A percentile compares a stretch with the other conserved stretches of the same genome.
Evolutionary conservation across 108 stramenopile genomes (phyloP).

Genomic region (Seminavis robusta): DNA sequence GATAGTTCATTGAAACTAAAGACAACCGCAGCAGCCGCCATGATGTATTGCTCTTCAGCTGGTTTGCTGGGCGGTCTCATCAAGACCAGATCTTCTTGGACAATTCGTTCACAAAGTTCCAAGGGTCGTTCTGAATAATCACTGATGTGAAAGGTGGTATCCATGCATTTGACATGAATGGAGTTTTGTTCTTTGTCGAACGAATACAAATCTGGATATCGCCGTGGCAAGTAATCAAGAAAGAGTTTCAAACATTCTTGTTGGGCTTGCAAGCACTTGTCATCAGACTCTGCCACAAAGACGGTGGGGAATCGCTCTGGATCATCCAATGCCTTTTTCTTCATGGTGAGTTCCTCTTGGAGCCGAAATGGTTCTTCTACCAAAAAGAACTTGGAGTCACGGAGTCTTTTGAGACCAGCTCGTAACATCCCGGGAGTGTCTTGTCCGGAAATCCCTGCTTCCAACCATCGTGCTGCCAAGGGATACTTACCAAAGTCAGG

Average conservation of each 20-base stretch:
- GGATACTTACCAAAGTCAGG: neutral
- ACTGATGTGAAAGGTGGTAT: neutral
- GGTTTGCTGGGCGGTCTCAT: neutral
- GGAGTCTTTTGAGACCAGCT: constrained; percentile 1
- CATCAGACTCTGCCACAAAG: neutral
- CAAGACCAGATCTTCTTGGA: constrained; percentile 8
- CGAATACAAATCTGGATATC: constrained; percentile 10
- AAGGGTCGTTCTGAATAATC: neutral
- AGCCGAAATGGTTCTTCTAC: constrained; percentile 3
- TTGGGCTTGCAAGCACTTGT: constrained; percentile 1
- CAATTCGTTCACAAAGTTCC: constrained; percentile 4
- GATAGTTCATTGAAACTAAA: constrained; percentile 4
- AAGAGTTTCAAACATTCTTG: constrained; percentile 5
- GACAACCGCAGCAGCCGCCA: constrained; percentile 12
- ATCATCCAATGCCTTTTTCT: neutral
- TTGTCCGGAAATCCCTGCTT: constrained; percentile 9
- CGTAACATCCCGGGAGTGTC: constrained; percentile 8
- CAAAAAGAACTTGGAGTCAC: constrained; percentile 4
- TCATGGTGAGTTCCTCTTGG: constrained; percentile 1
- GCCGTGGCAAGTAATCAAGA: constrained; percentile 2
- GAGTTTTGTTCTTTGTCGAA: neutral
- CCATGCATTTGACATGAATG: neutral
- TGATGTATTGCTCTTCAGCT: constrained; percentile 1
- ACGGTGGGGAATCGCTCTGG: neutral
- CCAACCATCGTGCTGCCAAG: constrained; percentile 9